A percentile compares a stretch with the other conserved stretches of the same genome.
These are phyloP conservation scores for Xylaria flabelliformis DNA, from an alignment of 495 filamentous ascomycete genomes.

Conservation along the genomic window DNA sequence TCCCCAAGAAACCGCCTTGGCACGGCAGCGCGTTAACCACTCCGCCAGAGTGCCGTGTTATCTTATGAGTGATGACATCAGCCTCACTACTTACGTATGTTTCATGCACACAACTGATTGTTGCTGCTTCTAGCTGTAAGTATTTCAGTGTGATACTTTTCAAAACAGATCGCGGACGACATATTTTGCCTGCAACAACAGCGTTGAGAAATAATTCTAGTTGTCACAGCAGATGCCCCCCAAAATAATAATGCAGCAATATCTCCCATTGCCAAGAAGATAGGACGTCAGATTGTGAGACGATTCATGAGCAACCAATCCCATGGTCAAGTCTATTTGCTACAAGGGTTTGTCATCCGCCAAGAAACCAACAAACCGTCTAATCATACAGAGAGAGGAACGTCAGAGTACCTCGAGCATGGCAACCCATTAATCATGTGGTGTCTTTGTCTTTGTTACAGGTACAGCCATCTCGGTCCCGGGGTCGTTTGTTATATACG, in stretches of 20 bases:
- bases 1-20: too few relatives aligned
- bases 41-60: too few relatives aligned
- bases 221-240: too few relatives aligned
- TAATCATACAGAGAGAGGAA: conserved; percentile 14
- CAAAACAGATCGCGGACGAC: too few relatives aligned
- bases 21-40: too few relatives aligned
- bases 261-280: neutral
- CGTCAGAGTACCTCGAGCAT: neutral
- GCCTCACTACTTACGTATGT: too few relatives aligned
- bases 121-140: too few relatives aligned
- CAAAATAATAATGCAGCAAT: neutral
- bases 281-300: neutral
- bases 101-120: too few relatives aligned
- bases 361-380: neutral
- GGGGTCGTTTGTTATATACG: neutral
- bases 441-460: conserved; percentile 13
- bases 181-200: too few relatives aligned
- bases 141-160: too few relatives aligned
- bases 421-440: neutral
- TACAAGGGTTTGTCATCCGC: neutral
- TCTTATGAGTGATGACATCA: too few relatives aligned
- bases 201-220: too few relatives aligned
- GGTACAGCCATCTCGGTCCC: neutral
- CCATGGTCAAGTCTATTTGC: conserved; percentile 5
- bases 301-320: neutral